These are phyloP conservation scores for Ceratocystis lukuohia DNA, from an alignment of 2,329 filamentous ascomycete species.

Conservation along the genomic window DNA sequence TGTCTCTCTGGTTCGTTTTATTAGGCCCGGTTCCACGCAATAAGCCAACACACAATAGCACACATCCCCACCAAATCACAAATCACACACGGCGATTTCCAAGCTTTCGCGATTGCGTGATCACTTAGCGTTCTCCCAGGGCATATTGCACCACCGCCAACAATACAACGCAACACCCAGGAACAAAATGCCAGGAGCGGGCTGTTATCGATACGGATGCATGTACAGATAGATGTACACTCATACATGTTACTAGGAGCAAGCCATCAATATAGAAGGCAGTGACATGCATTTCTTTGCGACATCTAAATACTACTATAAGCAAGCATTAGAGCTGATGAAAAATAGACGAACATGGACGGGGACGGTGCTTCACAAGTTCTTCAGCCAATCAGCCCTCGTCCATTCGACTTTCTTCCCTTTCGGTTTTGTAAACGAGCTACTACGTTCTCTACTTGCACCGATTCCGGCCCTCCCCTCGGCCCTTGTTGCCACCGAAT, in stretches of 20 bases:
- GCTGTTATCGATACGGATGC: neutral
- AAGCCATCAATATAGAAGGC: neutral
- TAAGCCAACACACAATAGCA: neutral
- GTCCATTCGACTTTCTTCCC: neutral
- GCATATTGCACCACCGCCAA: constrained; percentile 19
- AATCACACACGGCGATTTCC: constrained; percentile 5
- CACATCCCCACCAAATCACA: neutral
- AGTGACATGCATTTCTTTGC: neutral
- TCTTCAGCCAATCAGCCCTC: neutral
- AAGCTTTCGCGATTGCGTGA: constrained; percentile 19
- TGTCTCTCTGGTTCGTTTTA: neutral
- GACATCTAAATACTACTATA: neutral
- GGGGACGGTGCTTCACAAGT: neutral
- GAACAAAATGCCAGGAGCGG: neutral
- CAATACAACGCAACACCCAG: constrained; percentile 9
- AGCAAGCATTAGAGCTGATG: neutral
- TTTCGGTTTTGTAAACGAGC: neutral
- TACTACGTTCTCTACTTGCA: neutral
- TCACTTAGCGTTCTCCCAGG: constrained; percentile 19
- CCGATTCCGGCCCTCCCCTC: constrained; percentile 4
- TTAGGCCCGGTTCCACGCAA: neutral
- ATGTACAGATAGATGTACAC: neutral
- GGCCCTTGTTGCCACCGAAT: constrained; percentile 8
- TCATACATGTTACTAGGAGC: neutral
- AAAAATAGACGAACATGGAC: neutral